phyloP scores from a whole-genome alignment of 2,329 filamentous ascomycete species.

The Acarospora socialis region DNA sequence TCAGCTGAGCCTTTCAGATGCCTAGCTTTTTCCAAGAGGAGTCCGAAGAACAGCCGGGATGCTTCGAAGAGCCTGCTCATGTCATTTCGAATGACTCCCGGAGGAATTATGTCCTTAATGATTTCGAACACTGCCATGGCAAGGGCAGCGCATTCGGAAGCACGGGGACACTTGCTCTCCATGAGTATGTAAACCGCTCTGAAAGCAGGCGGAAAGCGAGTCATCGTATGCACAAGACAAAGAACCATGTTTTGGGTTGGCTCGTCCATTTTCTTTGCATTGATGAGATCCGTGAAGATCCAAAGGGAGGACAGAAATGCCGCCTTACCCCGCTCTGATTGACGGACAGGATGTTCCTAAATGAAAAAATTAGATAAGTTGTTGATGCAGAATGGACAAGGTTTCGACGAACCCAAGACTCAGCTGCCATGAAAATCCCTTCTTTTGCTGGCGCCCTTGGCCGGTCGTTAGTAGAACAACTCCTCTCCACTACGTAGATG shows the following conservation, averaged over 20 bases:
- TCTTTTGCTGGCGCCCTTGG: conserved; percentile 2
- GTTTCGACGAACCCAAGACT: conserved; percentile 4
- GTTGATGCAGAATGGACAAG: background rate
- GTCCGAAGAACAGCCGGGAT: conserved; percentile 23
- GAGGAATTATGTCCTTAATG: conserved; percentile 19
- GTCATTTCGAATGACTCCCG: conserved; percentile 17
- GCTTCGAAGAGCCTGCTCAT: conserved; percentile 21
- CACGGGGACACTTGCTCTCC: conserved; percentile 19
- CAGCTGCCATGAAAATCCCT: conserved; percentile 6
- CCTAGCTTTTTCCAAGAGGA: conserved; percentile 22
- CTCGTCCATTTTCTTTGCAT: conserved; percentile 12
- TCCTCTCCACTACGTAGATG: conserved; percentile 7
- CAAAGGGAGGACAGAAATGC: conserved; percentile 24
- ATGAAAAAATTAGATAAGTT: background rate
- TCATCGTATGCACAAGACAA: conserved; percentile 19
- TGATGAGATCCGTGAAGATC: conserved; percentile 17
- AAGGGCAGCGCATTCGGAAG: conserved; percentile 21
- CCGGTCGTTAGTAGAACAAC: background rate
- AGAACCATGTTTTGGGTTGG: conserved; percentile 19
- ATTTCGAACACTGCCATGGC: conserved; percentile 19
- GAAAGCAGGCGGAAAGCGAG: conserved; percentile 21
- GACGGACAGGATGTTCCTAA: conserved; percentile 14
- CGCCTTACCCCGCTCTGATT: conserved; percentile 22
- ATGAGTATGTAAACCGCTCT: conserved; percentile 22
- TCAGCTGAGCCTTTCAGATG: conserved; percentile 12